phyloP scores from a whole-genome alignment of 371 early-diverging fungal genomes.

The Rhizomucor miehei region DNA sequence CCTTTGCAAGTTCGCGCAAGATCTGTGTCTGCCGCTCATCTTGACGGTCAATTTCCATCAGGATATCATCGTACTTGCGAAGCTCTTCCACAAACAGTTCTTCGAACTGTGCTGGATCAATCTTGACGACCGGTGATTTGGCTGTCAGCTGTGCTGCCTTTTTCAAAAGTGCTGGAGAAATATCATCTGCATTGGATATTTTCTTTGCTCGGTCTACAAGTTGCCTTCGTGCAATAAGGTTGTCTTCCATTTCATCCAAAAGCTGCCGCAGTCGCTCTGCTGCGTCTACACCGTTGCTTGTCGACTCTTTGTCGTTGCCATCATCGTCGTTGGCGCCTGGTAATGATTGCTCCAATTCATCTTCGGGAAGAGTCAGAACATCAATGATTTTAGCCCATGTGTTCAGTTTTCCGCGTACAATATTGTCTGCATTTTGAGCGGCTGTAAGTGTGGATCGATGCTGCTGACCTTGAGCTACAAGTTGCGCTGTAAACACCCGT shows the following conservation, averaged over 20 bases:
- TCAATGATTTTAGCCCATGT: conserved; percentile 53
- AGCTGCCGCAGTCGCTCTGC: conserved; percentile 18
- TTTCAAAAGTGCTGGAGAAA: conserved; percentile 48
- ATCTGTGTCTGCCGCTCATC: conserved; percentile 60
- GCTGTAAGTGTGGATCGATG: conserved; percentile 63
- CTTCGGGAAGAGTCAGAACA: conserved; percentile 24
- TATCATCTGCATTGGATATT: conserved; percentile 70
- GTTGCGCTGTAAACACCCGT: conserved; percentile 52
- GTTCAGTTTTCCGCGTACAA: conserved; percentile 62
- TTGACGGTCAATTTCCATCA: conserved; percentile 57
- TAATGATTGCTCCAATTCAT: conserved; percentile 41
- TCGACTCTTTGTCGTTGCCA: conserved; percentile 6
- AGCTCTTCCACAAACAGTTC: conserved; percentile 68
- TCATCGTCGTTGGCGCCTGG: conserved; percentile 6
- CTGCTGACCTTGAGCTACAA: conserved; percentile 60
- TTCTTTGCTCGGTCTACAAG: conserved; percentile 28
- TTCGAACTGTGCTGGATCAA: conserved; percentile 82
- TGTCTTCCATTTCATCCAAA: conserved; percentile 32
- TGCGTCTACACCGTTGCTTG: neutral
- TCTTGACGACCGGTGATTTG: conserved; percentile 62
- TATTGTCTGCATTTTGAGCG: conserved; percentile 68
- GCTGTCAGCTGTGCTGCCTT: conserved; percentile 50
- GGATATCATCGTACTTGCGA: conserved; percentile 64
- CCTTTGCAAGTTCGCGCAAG: conserved; percentile 46
- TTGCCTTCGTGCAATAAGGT: conserved; percentile 22